These are phyloP conservation scores for Lichtheimia ornata DNA, from an alignment of 371 early-diverging fungal genomes.

Conservation along the genomic window DNA sequence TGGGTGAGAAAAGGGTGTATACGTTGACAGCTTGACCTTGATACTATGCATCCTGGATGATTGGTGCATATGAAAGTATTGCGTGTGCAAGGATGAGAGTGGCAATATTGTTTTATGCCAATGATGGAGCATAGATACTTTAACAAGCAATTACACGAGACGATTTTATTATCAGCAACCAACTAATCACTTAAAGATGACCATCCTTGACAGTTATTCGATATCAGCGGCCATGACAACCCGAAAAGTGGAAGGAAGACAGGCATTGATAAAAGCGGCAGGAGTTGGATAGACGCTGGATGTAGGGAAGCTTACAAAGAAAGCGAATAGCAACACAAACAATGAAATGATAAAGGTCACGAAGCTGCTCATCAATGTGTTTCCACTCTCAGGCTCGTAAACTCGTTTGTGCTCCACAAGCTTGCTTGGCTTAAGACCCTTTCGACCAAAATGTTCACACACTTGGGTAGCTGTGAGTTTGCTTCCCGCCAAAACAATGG, in stretches of 20 bases:
- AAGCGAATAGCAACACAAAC: conserved; percentile 23
- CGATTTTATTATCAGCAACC: too few relatives aligned
- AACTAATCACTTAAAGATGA: too few relatives aligned
- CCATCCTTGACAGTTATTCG: too few relatives aligned
- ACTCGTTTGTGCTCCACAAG: neutral
- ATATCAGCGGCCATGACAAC: conserved; percentile 6
- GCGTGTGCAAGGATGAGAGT: too few relatives aligned
- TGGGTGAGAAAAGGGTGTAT: too few relatives aligned
- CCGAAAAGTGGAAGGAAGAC: conserved; percentile 28
- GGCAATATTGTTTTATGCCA: too few relatives aligned
- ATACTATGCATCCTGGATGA: too few relatives aligned
- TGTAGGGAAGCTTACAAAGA: conserved; percentile 33
- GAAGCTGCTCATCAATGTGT: neutral
- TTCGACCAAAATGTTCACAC: conserved; percentile 32
- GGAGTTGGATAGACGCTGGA: conserved; percentile 22
- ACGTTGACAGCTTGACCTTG: too few relatives aligned
- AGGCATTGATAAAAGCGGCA: conserved; percentile 43
- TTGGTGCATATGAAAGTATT: too few relatives aligned
- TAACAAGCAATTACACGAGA: too few relatives aligned
- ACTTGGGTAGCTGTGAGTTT: conserved; percentile 55
- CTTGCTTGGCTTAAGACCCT: conserved; percentile 14
- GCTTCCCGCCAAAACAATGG: conserved; percentile 64
- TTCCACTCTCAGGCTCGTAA: conserved; percentile 9
- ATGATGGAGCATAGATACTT: too few relatives aligned
- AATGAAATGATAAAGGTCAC: conserved; percentile 9